Evolutionary conservation across 352 stramenopile species (phyloP), one percentile per base, ranked within the genome.

Genomic region (Phytophthora ohioensis): DNA sequence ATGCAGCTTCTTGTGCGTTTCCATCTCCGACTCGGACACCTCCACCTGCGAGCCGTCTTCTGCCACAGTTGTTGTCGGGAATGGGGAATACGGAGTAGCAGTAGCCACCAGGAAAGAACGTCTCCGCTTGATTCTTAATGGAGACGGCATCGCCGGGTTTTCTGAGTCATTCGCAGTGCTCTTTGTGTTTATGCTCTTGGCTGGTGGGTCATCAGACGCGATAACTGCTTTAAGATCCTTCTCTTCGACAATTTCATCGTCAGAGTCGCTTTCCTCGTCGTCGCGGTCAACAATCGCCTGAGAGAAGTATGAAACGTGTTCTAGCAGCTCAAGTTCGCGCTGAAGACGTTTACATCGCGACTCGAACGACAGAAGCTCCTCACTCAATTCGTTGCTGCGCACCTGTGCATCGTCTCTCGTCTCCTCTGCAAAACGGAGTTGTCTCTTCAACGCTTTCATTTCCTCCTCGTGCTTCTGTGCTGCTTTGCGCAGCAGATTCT

Each of bases 1-100:
- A 34, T 96, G 83, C 27, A 96, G 75, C 62, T 94, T 94, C 60
- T 91, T 88, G 69, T 94, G 86, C 7, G 85, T 93, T 49, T 88
- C 86, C 30, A 89, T 67, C 52, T 91, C 88, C 30, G 81, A 86
- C 15, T 86, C 69, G 3, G 75, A 88, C 32, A 82, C 52, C 15
- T 76, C 67, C n/a, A 85, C 71, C 5, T 70, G 70, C 21, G 64
- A 59, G 0, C 74, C 79, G 36, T 89, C 84, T 42, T 66, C 58
- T 15, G 69, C 39, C 10, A 78, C 56, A 15, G 62, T 76, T 13
- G 62, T 75, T 0, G 73, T 67, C 2, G 75, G 72, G 52, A 87
- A 84, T 11, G 79, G 63, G 15, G 75, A 75, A 57, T 80, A 85
- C 21, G 80, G 67, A 17, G 56, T 73, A 17, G 54, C 49, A 46